Conservation (phyloP, 345 rosid species). For the Arabidopsis thaliana region DNA sequence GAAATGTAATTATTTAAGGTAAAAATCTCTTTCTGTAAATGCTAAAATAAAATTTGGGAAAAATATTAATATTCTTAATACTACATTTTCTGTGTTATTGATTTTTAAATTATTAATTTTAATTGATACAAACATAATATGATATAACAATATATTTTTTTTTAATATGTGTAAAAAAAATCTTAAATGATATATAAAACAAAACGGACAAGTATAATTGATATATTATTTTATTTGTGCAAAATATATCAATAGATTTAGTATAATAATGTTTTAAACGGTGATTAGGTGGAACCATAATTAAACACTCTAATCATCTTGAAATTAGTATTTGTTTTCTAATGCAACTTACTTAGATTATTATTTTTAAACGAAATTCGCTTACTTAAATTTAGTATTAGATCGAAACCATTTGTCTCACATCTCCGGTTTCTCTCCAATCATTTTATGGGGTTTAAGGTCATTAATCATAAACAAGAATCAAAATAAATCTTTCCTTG, state of each 20-base stretch:
- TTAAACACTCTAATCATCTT: background rate
- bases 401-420: constrained; percentile 3
- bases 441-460: background rate
- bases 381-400: background rate
- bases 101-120: no score
- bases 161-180: no score
- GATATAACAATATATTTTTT: no score
- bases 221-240: no score
- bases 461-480: constrained; percentile 12
- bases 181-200: no score
- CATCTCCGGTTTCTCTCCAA: background rate
- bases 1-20: background rate
- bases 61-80: no score
- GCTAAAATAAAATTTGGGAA: background rate
- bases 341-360: background rate
- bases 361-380: background rate
- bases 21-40: background rate
- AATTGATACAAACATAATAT: no score
- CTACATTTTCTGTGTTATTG: no score
- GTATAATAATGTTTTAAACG: background rate
- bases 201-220: no score
- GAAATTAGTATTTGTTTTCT: background rate
- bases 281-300: constrained; percentile 8
- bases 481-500: background rate
- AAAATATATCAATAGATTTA: no score